These are phyloP conservation scores for Didymella keratinophila DNA, from an alignment of 2,329 filamentous ascomycete species.

Conservation along the genomic window DNA sequence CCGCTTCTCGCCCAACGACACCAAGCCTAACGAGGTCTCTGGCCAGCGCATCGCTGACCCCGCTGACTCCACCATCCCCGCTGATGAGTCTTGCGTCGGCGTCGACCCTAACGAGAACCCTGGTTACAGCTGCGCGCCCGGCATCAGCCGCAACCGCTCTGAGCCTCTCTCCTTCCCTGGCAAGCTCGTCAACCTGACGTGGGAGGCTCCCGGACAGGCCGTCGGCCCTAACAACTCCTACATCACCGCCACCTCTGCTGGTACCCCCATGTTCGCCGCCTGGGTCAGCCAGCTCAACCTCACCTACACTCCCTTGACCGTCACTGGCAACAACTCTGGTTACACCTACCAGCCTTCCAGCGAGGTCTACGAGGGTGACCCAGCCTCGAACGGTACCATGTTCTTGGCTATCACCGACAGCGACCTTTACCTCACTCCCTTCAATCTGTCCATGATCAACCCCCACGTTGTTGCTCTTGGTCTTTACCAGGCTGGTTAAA, in stretches of 20 bases:
- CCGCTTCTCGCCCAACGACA: slow-evolving; percentile 69
- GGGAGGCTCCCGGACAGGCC: slow-evolving; percentile 72
- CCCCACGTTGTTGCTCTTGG: slow-evolving; percentile 78
- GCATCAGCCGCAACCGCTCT: slow-evolving; percentile 72
- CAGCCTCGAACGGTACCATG: slow-evolving; percentile 77
- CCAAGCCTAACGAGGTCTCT: slow-evolving; percentile 69
- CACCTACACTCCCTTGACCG: slow-evolving; percentile 64
- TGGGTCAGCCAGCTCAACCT: slow-evolving; percentile 77
- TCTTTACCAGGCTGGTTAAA: slow-evolving; percentile 79
- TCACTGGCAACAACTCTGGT: slow-evolving; percentile 68
- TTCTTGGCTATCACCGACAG: slow-evolving; percentile 78
- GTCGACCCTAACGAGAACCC: slow-evolving; percentile 61
- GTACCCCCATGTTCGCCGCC: slow-evolving; percentile 69
- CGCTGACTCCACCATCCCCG: slow-evolving; percentile 56
- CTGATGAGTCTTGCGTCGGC: slow-evolving; percentile 65
- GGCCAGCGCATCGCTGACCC: slow-evolving; percentile 67
- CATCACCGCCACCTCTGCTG: slow-evolving; percentile 67
- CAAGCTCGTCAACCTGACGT: slow-evolving; percentile 72
- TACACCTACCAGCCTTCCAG: slow-evolving; percentile 77
- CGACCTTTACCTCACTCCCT: slow-evolving; percentile 74
- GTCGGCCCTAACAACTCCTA: slow-evolving; percentile 87
- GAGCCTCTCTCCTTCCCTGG: slow-evolving; percentile 78
- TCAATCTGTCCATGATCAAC: slow-evolving; percentile 77
- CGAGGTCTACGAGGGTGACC: slow-evolving; percentile 72
- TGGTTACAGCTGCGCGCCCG: slow-evolving; percentile 67